A percentile compares a stretch with the other conserved stretches of the same genome.
These are phyloP conservation scores for Lyophyllum atratum DNA, from an alignment of 768 basidiomycete species.

Conservation along the genomic window DNA sequence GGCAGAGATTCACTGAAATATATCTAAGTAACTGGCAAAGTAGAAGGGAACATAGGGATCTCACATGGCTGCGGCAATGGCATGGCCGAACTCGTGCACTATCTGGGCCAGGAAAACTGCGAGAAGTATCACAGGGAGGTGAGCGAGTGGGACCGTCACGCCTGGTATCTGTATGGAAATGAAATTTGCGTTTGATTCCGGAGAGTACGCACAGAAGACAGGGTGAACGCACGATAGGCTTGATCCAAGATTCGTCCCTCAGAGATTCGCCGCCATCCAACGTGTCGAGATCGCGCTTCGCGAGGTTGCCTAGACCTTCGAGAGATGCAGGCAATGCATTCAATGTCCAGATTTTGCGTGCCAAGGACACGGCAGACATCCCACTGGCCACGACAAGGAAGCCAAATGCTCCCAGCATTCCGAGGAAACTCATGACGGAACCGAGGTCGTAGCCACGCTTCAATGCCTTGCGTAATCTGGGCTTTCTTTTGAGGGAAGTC, in stretches of 20 bases:
- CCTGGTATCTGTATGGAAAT: conserved; percentile 67
- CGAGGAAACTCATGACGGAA: conserved; percentile 41
- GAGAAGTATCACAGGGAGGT: conserved; percentile 65
- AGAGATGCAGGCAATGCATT: neutral
- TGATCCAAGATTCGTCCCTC: conserved; percentile 11
- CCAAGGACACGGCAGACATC: conserved; percentile 12
- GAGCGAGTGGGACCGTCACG: conserved; percentile 72
- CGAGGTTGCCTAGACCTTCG: neutral
- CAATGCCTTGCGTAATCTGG: conserved; percentile 26
- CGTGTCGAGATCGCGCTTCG: conserved; percentile 7
- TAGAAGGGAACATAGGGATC: conserved; percentile 23
- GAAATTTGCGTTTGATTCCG: neutral
- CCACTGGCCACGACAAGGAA: conserved; percentile 40
- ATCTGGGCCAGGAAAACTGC: conserved; percentile 66
- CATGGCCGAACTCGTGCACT: conserved; percentile 84
- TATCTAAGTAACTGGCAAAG: neutral
- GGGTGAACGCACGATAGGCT: conserved; percentile 34
- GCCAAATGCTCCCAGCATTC: conserved; percentile 45
- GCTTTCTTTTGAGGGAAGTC: conserved; percentile 30
- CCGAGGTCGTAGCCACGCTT: conserved; percentile 53
- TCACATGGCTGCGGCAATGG: conserved; percentile 72
- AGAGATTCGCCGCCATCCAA: neutral
- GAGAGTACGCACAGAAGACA: neutral
- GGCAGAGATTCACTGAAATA: conserved; percentile 61
- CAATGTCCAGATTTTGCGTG: conserved; percentile 5